Conservation (phyloP, 345 rosid genomes). For the Rubroshorea leprosula region DNA sequence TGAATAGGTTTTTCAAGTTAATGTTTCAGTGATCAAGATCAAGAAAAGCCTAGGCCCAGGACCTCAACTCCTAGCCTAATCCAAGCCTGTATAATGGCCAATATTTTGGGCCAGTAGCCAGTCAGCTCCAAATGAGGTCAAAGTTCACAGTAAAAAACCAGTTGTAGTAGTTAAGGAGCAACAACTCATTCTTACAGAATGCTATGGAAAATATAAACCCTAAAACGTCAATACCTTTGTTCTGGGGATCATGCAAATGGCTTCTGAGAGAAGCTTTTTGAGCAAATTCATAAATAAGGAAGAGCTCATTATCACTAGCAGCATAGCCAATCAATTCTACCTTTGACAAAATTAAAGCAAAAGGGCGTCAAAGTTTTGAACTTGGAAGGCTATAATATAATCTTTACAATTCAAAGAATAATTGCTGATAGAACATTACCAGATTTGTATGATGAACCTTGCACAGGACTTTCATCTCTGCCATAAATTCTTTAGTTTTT, state of each 20-base stretch:
- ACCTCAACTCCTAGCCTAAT: too few relatives aligned
- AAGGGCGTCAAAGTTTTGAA: constrained; percentile 30
- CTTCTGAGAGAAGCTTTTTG: constrained; percentile 80
- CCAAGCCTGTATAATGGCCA: too few relatives aligned
- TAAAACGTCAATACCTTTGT: constrained; percentile 49
- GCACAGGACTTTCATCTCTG: constrained; percentile 96
- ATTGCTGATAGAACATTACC: constrained; percentile 40
- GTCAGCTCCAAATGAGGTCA: too few relatives aligned
- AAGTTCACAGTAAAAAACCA: background rate
- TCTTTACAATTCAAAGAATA: background rate
- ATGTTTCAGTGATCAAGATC: too few relatives aligned
- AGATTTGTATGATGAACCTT: constrained; percentile 94
- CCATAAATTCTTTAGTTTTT: constrained; percentile 83
- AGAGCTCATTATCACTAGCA: constrained; percentile 68
- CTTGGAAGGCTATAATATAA: constrained; percentile 10
- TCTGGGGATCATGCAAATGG: constrained; percentile 88
- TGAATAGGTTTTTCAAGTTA: too few relatives aligned
- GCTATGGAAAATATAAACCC: background rate
- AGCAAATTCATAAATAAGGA: constrained; percentile 85
- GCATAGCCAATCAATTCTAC: constrained; percentile 95
- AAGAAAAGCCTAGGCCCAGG: too few relatives aligned
- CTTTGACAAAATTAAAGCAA: constrained; percentile 53
- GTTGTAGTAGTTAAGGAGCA: background rate
- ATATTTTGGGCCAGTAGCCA: too few relatives aligned
- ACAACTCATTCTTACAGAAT: constrained; percentile 1